These are phyloP conservation scores for Phyllosticta paracitricarpa DNA, from an alignment of 2,329 filamentous ascomycete genomes.

Conservation along the genomic window DNA sequence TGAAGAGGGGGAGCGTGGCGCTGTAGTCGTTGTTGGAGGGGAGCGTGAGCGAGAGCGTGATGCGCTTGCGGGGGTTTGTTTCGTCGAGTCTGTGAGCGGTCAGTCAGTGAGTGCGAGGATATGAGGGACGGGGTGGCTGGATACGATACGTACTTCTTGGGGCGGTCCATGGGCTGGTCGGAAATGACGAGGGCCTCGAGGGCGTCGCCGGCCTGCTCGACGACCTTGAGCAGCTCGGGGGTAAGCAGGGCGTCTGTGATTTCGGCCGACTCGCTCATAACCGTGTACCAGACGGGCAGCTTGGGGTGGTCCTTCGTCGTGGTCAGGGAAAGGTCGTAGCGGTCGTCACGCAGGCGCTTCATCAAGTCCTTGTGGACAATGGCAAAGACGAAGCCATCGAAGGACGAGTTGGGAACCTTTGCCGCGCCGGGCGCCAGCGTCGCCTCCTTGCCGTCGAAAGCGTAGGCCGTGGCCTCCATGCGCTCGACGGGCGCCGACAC, in stretches of 20 bases:
- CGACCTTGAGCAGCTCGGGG: conserved; percentile 71
- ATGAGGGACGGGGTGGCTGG: not conserved
- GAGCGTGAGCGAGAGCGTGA: conserved; percentile 65
- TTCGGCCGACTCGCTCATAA: conserved; percentile 96
- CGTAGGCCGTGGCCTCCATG: conserved; percentile 68
- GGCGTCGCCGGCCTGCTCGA: conserved; percentile 66
- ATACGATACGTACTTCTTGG: conserved; percentile 55
- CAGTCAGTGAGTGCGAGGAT: conserved; percentile 8
- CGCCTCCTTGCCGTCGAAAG: conserved; percentile 86
- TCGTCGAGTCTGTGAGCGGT: conserved; percentile 60
- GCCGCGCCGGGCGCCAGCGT: conserved; percentile 60
- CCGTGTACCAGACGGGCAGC: conserved; percentile 77
- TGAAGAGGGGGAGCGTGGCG: conserved; percentile 62
- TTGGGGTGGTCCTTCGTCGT: conserved; percentile 87
- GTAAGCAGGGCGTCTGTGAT: conserved; percentile 82
- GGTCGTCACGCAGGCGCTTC: conserved; percentile 79
- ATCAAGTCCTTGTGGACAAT: conserved; percentile 92
- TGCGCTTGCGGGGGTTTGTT: conserved; percentile 71
- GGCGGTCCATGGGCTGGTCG: conserved; percentile 83
- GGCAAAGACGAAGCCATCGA: conserved; percentile 89
- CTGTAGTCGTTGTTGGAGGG: conserved; percentile 41
- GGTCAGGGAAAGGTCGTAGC: conserved; percentile 89
- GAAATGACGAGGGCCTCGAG: conserved; percentile 76
- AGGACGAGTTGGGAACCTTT: conserved; percentile 48
- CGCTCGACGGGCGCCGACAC: conserved; percentile 59